Conservation (phyloP, 495 filamentous ascomycete species). For the Podospora conica region DNA sequence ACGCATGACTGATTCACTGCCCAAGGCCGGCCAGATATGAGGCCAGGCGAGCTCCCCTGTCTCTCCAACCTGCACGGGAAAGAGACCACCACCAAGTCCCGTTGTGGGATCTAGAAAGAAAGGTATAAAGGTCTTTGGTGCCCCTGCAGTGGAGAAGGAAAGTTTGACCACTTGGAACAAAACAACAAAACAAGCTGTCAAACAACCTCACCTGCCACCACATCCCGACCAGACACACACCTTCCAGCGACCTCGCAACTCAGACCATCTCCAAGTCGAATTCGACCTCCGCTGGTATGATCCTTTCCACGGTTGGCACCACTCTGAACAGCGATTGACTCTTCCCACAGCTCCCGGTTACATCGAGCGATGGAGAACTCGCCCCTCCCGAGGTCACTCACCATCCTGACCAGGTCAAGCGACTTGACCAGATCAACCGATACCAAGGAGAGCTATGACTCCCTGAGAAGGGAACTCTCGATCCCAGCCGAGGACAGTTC, state of each 20-base stretch:
- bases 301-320: background rate
- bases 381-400: background rate
- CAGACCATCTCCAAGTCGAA: background rate
- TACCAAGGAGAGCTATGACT: background rate
- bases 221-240: background rate
- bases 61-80: background rate
- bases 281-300: background rate
- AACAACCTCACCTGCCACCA: background rate
- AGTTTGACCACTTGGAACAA: background rate
- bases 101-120: background rate
- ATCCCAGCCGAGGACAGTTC: background rate
- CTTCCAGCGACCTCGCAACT: background rate
- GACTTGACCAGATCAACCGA: background rate
- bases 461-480: background rate
- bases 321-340: background rate
- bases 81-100: background rate
- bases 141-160: background rate
- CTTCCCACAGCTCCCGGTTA: background rate
- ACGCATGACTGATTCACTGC: background rate
- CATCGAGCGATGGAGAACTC: background rate
- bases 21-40: background rate
- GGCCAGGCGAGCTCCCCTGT: background rate
- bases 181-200: background rate
- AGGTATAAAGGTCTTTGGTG: background rate
- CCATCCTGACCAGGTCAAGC: constrained; percentile 2